Base-by-base conservation (phyloP, 2,329 filamentous ascomycete genomes). In the Raffaelea albimanens region DNA sequence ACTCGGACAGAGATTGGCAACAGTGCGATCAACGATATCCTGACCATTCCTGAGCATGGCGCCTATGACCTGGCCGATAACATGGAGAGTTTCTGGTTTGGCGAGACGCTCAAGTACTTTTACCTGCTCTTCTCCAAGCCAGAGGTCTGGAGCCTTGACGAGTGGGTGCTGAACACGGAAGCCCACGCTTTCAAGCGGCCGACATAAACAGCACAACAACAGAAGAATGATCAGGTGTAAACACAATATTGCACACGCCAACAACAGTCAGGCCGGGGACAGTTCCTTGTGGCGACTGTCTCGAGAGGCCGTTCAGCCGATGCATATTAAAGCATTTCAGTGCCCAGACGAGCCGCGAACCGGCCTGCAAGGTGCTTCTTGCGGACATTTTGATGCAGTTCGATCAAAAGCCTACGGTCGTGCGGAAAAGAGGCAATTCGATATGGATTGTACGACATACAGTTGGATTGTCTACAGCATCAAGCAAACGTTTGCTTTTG, bases 71-170 rank as follows among this genome's bases (percentile, higher is more conserved):
- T 72, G 47, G 61, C 64, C 36, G 78, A 89, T 61, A 70, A 72
- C 55, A 90, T 91, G 85, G 85, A 95, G 68, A 90, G 85, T 59
- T 95, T 94, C 64, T 95, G 89, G 87, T 71, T 88, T 51, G 85
- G 85, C 3, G 89, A 95, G 72, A 95, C 88, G 38, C 69, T 95
- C 56, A 96, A 95, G 70, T 95, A 95, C 61, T 95, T 93, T 55
- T 95, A 88, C 62, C 64, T 95, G 48, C 72, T 95, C 44, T 95
- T 86, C 61, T 80, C 80, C 20, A 65, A 81, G 48, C 82, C 84
- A 0, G 70, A 73, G 44, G 66, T 83, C n/a, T 67, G 85, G 38
- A 83, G 75, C 58, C 65, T 86, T 48, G 82, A 86, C 60, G 78
- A 83, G 45, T 84, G 76, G 72, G 80, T 85, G 42, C 65, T 84